Evolutionary conservation across 176 grass and related monocot genomes (phyloP), one percentile per base, ranked within the genome.

Genomic region (Eleusine indica): DNA sequence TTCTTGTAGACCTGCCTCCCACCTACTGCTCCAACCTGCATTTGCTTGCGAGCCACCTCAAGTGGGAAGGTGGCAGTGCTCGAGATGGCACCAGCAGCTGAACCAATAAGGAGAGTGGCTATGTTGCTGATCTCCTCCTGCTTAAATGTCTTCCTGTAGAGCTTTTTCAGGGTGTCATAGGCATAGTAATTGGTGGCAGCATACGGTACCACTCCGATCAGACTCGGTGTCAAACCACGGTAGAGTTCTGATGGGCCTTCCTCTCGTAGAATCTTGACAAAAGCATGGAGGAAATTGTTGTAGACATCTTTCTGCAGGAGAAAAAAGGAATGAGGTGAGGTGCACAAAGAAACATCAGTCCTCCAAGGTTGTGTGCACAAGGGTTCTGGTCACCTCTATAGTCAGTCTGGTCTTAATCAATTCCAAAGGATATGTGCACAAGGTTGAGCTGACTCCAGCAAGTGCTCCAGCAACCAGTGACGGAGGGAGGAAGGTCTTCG

Each of bases 361-460:
- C 7, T 48, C 14, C 35, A 74, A 51, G 30, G 40, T 17, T 30
- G 39, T 70, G 25, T 47, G 37, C 62, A 35, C 48, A 22, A 44
- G 42, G 62, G 56, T 35, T 57, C 6, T 51, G 66, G 80, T 43
- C 64, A 99, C 93, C 93, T 99, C 93, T 87, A 94, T 99, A 5
- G 96, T 99, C 73, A 99, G 85, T 81, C 96, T 88, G 58, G 96
- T 99, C 56, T 96, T 99, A 30, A 99, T 95, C 78, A 99, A 77
- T 52, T 99, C 96, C 78, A 99, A 46, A 73, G 96, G 96, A 90
- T 99, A 99, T n/a, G 70, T 94, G 83, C 96, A 99, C 15, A 99
- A 79, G 68, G 96, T 99, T 85, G 96, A 99, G 74, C 96, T 96
- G 78, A 99, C 96, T 68, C 96, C 96, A 66, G 96, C 96, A 86